A percentile compares a stretch with the other conserved stretches of the same genome.
These are phyloP conservation scores for Aspergillus fumigatiaffinis DNA, from an alignment of 2,329 filamentous ascomycete species.

Conservation along the genomic window DNA sequence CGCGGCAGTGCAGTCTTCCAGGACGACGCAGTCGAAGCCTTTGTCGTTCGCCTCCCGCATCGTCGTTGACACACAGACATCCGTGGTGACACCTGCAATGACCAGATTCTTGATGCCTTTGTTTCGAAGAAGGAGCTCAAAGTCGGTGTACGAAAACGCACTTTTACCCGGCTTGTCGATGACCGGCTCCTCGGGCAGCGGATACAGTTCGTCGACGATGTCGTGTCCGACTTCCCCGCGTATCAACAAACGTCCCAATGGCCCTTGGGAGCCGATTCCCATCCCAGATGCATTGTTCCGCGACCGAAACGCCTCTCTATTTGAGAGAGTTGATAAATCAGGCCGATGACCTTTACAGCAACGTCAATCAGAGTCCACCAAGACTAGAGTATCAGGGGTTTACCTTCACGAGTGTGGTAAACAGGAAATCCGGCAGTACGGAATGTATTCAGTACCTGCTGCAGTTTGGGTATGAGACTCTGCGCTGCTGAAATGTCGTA, in stretches of 20 bases:
- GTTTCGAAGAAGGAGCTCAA: slow-evolving; percentile 49
- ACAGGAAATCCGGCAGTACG: slow-evolving; percentile 39
- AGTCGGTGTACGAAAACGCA: slow-evolving; percentile 53
- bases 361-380: not conserved
- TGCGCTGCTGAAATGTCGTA: slow-evolving; percentile 40
- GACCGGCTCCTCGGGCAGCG: slow-evolving; percentile 45
- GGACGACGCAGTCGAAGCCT: slow-evolving; percentile 51
- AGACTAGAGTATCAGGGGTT: not conserved
- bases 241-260: slow-evolving; percentile 55
- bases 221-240: slow-evolving; percentile 57
- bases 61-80: slow-evolving; percentile 54
- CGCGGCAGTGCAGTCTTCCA: slow-evolving; percentile 49
- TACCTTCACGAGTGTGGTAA: slow-evolving; percentile 46
- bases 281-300: slow-evolving; percentile 48
- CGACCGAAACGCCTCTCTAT: slow-evolving; percentile 52
- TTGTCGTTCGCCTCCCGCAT: slow-evolving; percentile 55
- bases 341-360: slow-evolving; percentile 41
- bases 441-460: slow-evolving; percentile 37
- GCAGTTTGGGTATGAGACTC: slow-evolving; percentile 39
- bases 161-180: slow-evolving; percentile 55
- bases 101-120: slow-evolving; percentile 52
- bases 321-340: slow-evolving; percentile 54
- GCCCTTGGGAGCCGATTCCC: slow-evolving; percentile 52
- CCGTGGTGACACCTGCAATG: slow-evolving; percentile 53
- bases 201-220: slow-evolving; percentile 52